Conservation (phyloP, 768 basidiomycete species). For the Tricholoma sp. region DNA sequence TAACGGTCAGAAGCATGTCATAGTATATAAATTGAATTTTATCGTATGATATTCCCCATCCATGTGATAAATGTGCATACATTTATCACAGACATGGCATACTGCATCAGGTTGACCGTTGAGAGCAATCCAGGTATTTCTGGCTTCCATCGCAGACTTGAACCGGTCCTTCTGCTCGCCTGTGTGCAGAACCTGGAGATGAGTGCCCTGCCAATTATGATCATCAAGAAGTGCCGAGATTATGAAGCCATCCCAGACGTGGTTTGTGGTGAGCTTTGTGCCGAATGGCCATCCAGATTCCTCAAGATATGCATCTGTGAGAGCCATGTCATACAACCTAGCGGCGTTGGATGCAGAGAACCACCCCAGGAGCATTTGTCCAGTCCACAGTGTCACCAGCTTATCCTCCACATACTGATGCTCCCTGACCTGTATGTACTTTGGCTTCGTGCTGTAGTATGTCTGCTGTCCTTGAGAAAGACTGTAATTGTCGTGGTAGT, state of each 20-base stretch:
- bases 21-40: too few relatives aligned
- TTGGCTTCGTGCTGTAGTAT: slow-evolving; percentile 16
- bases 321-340: slow-evolving; percentile 10
- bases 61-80: slow-evolving; percentile 11
- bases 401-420: slow-evolving; percentile 20
- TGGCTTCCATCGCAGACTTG: slow-evolving; percentile 16
- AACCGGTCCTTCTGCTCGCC: slow-evolving; percentile 22
- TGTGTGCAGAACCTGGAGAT: slow-evolving; percentile 18
- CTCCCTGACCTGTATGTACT: slow-evolving; percentile 21
- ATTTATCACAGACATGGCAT: slow-evolving; percentile 20
- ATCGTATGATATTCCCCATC: not conserved
- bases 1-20: too few relatives aligned
- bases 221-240: slow-evolving; percentile 22
- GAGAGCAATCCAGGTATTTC: slow-evolving; percentile 18
- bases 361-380: slow-evolving; percentile 17
- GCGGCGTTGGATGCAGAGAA: slow-evolving; percentile 12
- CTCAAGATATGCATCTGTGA: slow-evolving; percentile 4
- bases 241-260: slow-evolving; percentile 27
- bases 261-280: slow-evolving; percentile 14
- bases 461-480: slow-evolving; percentile 10
- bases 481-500: slow-evolving; percentile 18
- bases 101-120: slow-evolving; percentile 19
- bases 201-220: not conserved
- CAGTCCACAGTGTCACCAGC: slow-evolving; percentile 12
- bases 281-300: slow-evolving; percentile 19